These are phyloP conservation scores for Canavalia ensiformis DNA, from an alignment of 306 rosid species.

Conservation along the genomic window DNA sequence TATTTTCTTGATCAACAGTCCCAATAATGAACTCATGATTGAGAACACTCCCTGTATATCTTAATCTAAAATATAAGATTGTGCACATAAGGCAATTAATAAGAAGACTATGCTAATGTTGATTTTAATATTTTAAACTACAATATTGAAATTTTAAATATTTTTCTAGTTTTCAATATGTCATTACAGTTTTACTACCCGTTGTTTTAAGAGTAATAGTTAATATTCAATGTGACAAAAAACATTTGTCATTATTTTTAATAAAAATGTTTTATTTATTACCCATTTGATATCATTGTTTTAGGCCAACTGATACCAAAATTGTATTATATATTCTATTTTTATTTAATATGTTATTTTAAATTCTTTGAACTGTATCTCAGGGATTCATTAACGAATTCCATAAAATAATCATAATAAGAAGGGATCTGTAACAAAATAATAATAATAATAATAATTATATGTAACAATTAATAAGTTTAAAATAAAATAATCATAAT, in stretches of 20 bases:
- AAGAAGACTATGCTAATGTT: neutral
- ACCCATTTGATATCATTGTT: no score
- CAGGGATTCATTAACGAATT: neutral
- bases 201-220: no score
- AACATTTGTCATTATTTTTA: no score
- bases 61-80: neutral
- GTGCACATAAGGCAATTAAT: no score
- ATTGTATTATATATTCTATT: neutral
- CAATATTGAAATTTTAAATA: neutral
- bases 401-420: neutral
- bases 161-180: neutral
- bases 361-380: neutral
- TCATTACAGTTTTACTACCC: no score
- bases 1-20: neutral
- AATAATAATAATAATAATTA: neutral
- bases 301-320: no score
- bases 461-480: neutral
- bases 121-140: neutral
- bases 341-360: neutral
- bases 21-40: conserved; percentile 49
- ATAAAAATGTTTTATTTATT: no score
- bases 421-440: neutral
- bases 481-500: conserved; percentile 19
- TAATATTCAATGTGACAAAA: no score
- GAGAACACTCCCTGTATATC: neutral